These are phyloP conservation scores for Ceratopteris richardii DNA, from an alignment of 75 land plant genomes.

Conservation along the genomic window DNA sequence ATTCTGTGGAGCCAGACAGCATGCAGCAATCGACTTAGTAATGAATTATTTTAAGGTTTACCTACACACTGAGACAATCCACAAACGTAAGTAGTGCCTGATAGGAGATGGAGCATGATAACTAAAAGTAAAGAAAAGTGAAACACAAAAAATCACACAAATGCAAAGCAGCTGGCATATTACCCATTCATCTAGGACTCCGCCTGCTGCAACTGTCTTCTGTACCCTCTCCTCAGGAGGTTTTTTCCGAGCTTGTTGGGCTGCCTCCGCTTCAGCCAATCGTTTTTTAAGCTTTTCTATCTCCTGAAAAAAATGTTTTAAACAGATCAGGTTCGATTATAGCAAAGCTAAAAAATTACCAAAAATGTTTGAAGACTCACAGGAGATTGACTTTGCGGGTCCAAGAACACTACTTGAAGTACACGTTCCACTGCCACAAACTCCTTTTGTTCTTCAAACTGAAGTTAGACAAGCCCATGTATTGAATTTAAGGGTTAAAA, in stretches of 20 bases:
- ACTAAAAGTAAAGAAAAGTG: neutral
- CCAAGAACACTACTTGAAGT: conserved; percentile 67
- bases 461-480: neutral
- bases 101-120: too few relatives aligned
- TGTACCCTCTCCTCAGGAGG: conserved; percentile 68
- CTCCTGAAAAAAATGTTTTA: conserved; percentile 41
- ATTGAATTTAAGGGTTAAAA: neutral
- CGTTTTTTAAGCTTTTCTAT: conserved; percentile 71
- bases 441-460: conserved; percentile 92
- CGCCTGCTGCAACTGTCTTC: conserved; percentile 61
- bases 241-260: conserved; percentile 70
- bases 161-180: neutral
- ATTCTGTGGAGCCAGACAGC: too few relatives aligned
- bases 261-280: conserved; percentile 90
- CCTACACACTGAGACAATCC: too few relatives aligned
- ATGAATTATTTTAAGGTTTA: too few relatives aligned
- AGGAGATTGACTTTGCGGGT: conserved; percentile 50
- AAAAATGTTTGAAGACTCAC: too few relatives aligned
- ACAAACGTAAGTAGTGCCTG: too few relatives aligned
- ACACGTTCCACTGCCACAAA: conserved; percentile 66
- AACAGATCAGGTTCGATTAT: too few relatives aligned
- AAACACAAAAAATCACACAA: neutral
- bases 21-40: too few relatives aligned
- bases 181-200: conserved; percentile 98
- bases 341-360: too few relatives aligned